Evolutionary conservation across 768 basidiomycete species (phyloP), one percentile per base, ranked within the genome.

Genomic region (Amyloporia xantha): DNA sequence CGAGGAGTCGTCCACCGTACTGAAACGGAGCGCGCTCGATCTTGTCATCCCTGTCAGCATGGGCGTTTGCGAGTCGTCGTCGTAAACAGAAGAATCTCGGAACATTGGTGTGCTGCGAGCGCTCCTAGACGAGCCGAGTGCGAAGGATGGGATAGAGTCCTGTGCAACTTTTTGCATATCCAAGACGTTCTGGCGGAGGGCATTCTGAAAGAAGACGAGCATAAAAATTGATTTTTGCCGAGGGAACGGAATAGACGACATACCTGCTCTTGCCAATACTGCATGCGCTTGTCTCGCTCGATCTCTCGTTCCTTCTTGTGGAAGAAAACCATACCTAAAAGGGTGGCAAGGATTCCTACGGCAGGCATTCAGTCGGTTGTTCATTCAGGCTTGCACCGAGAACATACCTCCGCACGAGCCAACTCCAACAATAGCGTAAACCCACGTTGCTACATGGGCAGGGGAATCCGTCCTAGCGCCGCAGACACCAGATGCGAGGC

Each of bases 261-360:
- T 54, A 81, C 84, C 75, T 91, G 90, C 70, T 93, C 91, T 56
- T 83, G 82, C 84, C 91, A 92, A 67, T 93, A 92, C 62, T 91
- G 88, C 37, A 82, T 69, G 55, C 91, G 84, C 66, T 85, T 91
- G 68, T 87, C 83, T 40, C 87, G 83, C 59, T 92, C 89, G 50
- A 71, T 66, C 36, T 82, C 82, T 56, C 91, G 80, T 54, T 85
- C 78, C 55, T 79, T 78, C 33, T 82, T 71, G 58, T 92, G 90
- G 5, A 86, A 57, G 57, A 82, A 71, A 68, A 78, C 91, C 28
- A 94, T 71, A 3, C 76, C 74, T 45, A 79, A 66, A 36, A 91
- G 71, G 7, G 84, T 84, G 13, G 76, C 84, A 51, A 79, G 68
- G 76, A 93, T 89, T 40, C 86, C 91, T 92, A 51, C 7, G 15